Base-by-base conservation (phyloP, 148 eudicot species). In the Polygonum maritimum region DNA sequence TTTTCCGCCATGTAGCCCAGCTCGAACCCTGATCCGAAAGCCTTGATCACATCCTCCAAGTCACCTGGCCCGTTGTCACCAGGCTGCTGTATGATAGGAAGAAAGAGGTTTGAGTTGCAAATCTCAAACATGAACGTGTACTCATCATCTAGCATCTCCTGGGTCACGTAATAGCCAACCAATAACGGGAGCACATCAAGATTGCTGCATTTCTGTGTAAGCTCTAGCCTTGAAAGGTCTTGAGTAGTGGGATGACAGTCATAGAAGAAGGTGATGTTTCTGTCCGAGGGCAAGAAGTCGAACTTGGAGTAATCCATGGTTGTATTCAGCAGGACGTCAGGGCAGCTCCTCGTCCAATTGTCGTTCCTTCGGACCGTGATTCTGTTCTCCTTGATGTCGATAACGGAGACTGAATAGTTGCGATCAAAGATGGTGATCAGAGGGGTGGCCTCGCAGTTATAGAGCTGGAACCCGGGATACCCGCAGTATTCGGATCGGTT, bases 231-330 rank as follows among this genome's bases (percentile, higher is more conserved):
- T 0, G 8, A 7, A 51, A 71, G 15, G 0, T 71, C 35, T 13
- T 51, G 2, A 44, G 15, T 2, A 44, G 15, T 8, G 51, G 2
- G 9, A 10, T 2, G 0, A 8, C 74, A 71, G 3, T 26, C 52
- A 19, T 71, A 71, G 38, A 44, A 41, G 11, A 67, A 71, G 38
- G 74, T 71, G 49, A 71, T 71, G 74, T 71, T 71, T 12, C 7
- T 33, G 54, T 71, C 74, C 10, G 35, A 44, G 14, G 74, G 21
- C 7, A 52, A 44, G 74, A 71, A n/a, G 45, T 7, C 5, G 10
- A 41, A 41, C 5, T 41, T 41, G 45, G 45, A 41, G 45, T 41
- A 41, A 41, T 41, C 45, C 0, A 41, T 41, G 45, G 45, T 41
- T 41, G 45, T 41, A 41, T 41, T 41, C 45, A 4, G 7, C 45